A percentile compares a stretch with the other conserved stretches of the same genome.
These are phyloP conservation scores for Castanospermum australe DNA, from an alignment of 306 rosid genomes.

Conservation along the genomic window DNA sequence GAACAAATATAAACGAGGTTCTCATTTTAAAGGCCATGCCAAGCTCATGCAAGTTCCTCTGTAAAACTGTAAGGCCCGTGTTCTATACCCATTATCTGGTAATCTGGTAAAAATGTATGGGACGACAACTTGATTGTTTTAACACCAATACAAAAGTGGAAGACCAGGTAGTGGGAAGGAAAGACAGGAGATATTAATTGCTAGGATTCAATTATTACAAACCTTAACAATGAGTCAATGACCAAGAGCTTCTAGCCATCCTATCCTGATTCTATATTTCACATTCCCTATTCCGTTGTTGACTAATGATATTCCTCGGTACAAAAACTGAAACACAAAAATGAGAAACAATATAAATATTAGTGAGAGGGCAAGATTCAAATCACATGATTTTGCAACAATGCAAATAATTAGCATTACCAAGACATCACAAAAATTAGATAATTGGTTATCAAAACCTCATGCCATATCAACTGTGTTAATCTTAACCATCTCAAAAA, in stretches of 20 bases:
- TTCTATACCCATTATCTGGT: not conserved
- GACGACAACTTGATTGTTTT: not conserved
- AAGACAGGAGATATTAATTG: not conserved
- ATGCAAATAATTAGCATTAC: not conserved
- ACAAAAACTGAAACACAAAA: conserved; percentile 13
- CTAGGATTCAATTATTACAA: not conserved
- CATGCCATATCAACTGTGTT: not conserved
- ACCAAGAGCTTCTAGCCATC: not conserved
- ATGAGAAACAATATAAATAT: not conserved
- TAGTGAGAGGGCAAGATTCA: not conserved
- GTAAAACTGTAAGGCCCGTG: not conserved
- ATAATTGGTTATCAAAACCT: not conserved
- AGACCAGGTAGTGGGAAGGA: not conserved
- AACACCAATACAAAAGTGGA: not conserved
- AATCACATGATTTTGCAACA: not conserved
- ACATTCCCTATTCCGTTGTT: not conserved
- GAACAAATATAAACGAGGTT: not conserved
- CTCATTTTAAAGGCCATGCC: not conserved
- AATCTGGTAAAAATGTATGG: not conserved
- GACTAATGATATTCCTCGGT: conserved; percentile 8
- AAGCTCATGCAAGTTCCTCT: not conserved
- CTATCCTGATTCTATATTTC: not conserved
- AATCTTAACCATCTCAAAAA: not conserved
- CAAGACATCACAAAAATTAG: not conserved
- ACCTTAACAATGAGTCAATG: conserved; percentile 5